Evolutionary conservation across 768 basidiomycete species (phyloP), one percentile per base, ranked within the genome.

Genomic region (Russula brevipes): DNA sequence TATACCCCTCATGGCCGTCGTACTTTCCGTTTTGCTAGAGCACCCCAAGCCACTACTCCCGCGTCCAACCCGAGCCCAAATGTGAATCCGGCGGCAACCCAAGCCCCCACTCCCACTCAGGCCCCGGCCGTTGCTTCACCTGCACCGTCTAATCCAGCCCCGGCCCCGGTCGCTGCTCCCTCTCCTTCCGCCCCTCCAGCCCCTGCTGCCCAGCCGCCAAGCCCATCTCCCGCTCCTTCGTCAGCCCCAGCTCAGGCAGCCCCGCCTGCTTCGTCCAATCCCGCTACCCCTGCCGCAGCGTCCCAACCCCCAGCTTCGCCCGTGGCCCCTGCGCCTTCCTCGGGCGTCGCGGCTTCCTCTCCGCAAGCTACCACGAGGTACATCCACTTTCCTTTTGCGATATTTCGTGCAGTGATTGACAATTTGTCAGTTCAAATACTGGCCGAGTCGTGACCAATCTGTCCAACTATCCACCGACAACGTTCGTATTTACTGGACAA

Each of bases 1-100:
- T 24, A 42, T 42, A 9, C n/a, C 42, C 10, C 56, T 2, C 47
- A 14, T 19, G 39, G 58, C 30, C 60, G 36, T 24, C 60, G 64
- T 35, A 35, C 33, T 11, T 10, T 61, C 31, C 64, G 44, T 24
- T 52, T 50, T 38, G 52, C 30, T 14, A 61, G 61, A 38, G 61
- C 58, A 7, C 7, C 41, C 31, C 1, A 17, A 1, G 6, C 44
- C 6, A 3, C 1, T 11, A 6, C 44, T 17, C 3, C n/a, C 16
- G 52, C 11, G 9, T 14, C 51, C 33, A 52, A 2, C n/a, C 16
- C 35, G 11, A 42, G 4, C 52, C 52, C 51, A n/a, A 36, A 2
- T 24, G 24, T 24, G 24, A 24, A 24, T 24, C 24, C 24, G 24
- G 24, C 1, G 24, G 24, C 24, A 24, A 24, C 24, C 24, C 52